A percentile compares a stretch with the other conserved stretches of the same genome.
Evolutionary conservation across 257 asterid genomes (phyloP).

Genomic region (Solanum pimpinellifolium): DNA sequence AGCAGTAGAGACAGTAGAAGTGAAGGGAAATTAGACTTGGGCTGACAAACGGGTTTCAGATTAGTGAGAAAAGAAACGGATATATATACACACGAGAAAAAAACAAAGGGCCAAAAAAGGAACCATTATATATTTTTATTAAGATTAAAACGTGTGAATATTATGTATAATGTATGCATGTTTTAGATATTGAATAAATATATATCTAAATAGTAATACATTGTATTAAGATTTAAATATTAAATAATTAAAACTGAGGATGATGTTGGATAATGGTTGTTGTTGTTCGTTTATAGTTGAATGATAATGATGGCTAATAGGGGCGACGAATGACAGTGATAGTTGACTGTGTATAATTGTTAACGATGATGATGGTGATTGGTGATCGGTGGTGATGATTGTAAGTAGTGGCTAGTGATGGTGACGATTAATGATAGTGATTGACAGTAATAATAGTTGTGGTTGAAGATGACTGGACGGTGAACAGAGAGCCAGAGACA

Average conservation of each 20-base stretch:
- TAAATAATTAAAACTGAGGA: too few relatives aligned
- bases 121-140: too few relatives aligned
- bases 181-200: too few relatives aligned
- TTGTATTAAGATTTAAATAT: too few relatives aligned
- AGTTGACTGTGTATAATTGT: not conserved
- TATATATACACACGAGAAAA: not conserved
- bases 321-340: not conserved
- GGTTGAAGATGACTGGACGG: not conserved
- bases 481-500: too few relatives aligned
- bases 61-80: not conserved
- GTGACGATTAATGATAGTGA: not conserved
- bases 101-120: too few relatives aligned
- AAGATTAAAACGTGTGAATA: too few relatives aligned
- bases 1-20: not conserved
- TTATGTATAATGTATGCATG: too few relatives aligned
- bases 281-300: not conserved
- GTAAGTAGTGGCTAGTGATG: not conserved
- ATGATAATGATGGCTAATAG: not conserved
- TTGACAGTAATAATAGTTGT: not conserved
- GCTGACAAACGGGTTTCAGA: not conserved
- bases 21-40: not conserved
- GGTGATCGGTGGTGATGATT: not conserved
- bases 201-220: too few relatives aligned
- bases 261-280: too few relatives aligned
- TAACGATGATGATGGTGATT: not conserved